Evolutionary conservation across 768 basidiomycete species (phyloP).

Genomic region (Leccinum boreale): DNA sequence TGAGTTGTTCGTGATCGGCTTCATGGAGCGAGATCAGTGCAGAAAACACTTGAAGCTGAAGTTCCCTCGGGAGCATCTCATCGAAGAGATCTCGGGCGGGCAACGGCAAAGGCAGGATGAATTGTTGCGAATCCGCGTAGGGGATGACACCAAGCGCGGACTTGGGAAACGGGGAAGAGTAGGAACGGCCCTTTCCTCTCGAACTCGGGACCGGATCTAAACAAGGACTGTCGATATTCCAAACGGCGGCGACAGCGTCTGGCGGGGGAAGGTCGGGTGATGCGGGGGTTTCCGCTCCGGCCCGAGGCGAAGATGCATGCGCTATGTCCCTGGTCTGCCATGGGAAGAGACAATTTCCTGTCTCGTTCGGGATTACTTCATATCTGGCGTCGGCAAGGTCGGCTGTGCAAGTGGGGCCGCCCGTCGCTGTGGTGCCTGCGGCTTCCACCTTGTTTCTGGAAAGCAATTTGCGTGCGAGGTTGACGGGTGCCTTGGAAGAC

Average conservation of each 20-base stretch:
- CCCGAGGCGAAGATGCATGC: conserved; percentile 7
- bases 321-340: conserved; percentile 40
- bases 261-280: neutral
- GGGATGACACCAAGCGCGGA: too few relatives aligned
- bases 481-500: conserved; percentile 42
- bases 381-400: conserved; percentile 8
- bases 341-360: conserved; percentile 38
- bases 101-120: conserved; percentile 40
- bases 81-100: conserved; percentile 50
- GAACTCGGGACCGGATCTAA: conserved; percentile 23
- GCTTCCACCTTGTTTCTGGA: conserved; percentile 38
- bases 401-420: neutral
- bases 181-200: conserved; percentile 53
- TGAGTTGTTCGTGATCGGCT: conserved; percentile 47
- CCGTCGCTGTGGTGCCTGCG: neutral
- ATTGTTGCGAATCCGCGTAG: too few relatives aligned
- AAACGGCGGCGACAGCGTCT: too few relatives aligned
- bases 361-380: conserved; percentile 24
- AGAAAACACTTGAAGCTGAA: conserved; percentile 58
- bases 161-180: too few relatives aligned
- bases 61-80: conserved; percentile 65
- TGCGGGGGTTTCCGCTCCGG: conserved; percentile 15
- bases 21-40: conserved; percentile 57
- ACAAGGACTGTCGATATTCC: conserved; percentile 14
- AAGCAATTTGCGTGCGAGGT: conserved; percentile 54